phyloP scores from a whole-genome alignment of 1,284 basidiomycete species.

The Cryptococcus sp. region DNA sequence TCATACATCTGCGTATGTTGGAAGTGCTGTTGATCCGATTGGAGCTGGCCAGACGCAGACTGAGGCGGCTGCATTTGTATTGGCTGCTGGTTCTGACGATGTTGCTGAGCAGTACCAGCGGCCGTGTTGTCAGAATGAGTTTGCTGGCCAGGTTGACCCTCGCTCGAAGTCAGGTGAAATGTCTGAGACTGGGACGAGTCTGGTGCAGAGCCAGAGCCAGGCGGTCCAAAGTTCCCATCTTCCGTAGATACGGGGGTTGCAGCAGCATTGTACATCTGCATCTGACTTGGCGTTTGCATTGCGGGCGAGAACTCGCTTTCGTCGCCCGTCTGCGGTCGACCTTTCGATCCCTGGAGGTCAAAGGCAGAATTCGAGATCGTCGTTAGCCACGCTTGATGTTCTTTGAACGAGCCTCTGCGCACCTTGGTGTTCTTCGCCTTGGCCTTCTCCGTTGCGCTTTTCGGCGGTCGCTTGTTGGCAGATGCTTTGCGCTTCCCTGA shows the following conservation, averaged over 20 bases:
- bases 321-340: slow-evolving; percentile 1
- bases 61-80: neutral
- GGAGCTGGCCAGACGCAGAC: neutral
- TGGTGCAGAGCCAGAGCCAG: slow-evolving; percentile 8
- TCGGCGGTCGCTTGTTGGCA: slow-evolving; percentile 12
- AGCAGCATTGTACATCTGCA: slow-evolving; percentile 2
- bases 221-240: slow-evolving; percentile 5
- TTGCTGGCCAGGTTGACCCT: neutral
- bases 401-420: neutral
- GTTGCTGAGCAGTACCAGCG: neutral
- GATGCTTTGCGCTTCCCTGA: slow-evolving; percentile 15
- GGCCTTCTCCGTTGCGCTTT: slow-evolving; percentile 13
- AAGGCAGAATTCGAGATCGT: neutral
- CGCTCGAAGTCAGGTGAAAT: slow-evolving; percentile 6
- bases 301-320: slow-evolving; percentile 9
- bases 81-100: slow-evolving; percentile 6
- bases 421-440: slow-evolving; percentile 14
- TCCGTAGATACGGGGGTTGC: slow-evolving; percentile 5
- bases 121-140: neutral
- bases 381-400: neutral
- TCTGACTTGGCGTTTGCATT: slow-evolving; percentile 1
- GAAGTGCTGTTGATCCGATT: neutral
- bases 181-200: slow-evolving; percentile 13
- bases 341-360: slow-evolving; percentile 8
- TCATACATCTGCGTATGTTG: neutral